Evolutionary conservation across 2,329 filamentous ascomycete species (phyloP), one percentile per base, ranked within the genome.

Genomic region (Thermochaetoides dissita): DNA sequence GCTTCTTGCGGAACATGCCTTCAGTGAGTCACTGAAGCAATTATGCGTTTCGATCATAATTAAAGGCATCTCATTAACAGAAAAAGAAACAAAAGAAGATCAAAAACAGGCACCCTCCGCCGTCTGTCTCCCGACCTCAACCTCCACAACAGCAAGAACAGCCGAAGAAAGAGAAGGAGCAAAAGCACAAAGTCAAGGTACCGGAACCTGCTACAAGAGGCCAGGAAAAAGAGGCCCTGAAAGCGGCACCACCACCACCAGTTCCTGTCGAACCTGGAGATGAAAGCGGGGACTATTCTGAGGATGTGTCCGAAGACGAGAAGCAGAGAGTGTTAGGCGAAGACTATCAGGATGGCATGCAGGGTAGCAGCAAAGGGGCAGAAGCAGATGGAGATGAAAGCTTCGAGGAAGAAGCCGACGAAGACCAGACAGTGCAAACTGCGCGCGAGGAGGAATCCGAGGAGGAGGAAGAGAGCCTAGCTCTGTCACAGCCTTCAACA

Each of bases 401-500:
- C 3, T 24, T 5, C 32, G 32, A 34, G 32, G 32, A 34, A 34
- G 42, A 53, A 9, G 49, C 51, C 7, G 43, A 55, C n/a, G 41
- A 52, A 2, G 44, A 53, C 29, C 48, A 53, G 10, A 46, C 53
- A 12, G 46, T 49, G 10, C 42, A 44, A 12, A 42, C 50, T 3
- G 41, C 45, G 24, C 42, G 48, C 5, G 30, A 51, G 38, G 39
- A 49, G 6, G 30, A 35, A 28, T 31, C 43, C 8, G 38, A 52
- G 35, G 45, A 47, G 8, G 42, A 34, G 10, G 43, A 45, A 11
- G 35, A 50, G 9, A 54, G 55, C 4, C 54, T 55, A 0, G 39
- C 50, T 0, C 52, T 54, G 1, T 57, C 55, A 3, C 53, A 57
- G 43, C 57, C 57, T 0, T 46, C 57, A 29, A 59, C 58, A 0